These are phyloP conservation scores for Triticum monococcum DNA, from an alignment of 176 grass and related monocot species.

Conservation along the genomic window DNA sequence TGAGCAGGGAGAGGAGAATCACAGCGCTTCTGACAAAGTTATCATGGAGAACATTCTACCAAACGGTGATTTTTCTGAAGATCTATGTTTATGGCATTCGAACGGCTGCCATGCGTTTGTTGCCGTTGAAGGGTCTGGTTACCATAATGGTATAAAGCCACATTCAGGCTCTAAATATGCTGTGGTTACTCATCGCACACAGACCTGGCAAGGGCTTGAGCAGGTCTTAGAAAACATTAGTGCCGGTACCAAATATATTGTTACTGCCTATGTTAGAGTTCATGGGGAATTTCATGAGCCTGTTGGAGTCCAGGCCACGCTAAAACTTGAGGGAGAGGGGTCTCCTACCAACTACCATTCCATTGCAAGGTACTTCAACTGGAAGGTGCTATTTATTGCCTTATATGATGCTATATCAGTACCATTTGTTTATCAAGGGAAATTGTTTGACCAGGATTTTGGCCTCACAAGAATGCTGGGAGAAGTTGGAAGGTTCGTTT, in stretches of 20 bases:
- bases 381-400: conserved; percentile 12
- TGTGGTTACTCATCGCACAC: conserved; percentile 68
- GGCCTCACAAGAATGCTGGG: conserved; percentile 60
- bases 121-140: conserved; percentile 58
- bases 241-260: conserved; percentile 57
- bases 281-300: conserved; percentile 52
- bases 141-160: conserved; percentile 66
- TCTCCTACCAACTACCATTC: conserved; percentile 56
- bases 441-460: conserved; percentile 50
- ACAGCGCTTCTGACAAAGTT: conserved; percentile 19
- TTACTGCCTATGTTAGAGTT: conserved; percentile 67
- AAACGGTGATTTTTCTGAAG: conserved; percentile 86
- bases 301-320: conserved; percentile 55
- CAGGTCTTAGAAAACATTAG: conserved; percentile 75
- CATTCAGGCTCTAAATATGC: conserved; percentile 75
- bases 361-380: conserved; percentile 59
- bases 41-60: conserved; percentile 73
- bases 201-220: conserved; percentile 89
- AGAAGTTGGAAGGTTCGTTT: conserved; percentile 87
- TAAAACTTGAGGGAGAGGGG: conserved; percentile 64
- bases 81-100: conserved; percentile 61
- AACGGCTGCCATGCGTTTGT: conserved; percentile 79
- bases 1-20: conserved; percentile 46
- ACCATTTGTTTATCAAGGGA: conserved; percentile 10
- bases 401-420: conserved; percentile 14